Base-by-base conservation (phyloP, 2,329 filamentous ascomycete species). In the Sclerotiophoma versabilis region DNA sequence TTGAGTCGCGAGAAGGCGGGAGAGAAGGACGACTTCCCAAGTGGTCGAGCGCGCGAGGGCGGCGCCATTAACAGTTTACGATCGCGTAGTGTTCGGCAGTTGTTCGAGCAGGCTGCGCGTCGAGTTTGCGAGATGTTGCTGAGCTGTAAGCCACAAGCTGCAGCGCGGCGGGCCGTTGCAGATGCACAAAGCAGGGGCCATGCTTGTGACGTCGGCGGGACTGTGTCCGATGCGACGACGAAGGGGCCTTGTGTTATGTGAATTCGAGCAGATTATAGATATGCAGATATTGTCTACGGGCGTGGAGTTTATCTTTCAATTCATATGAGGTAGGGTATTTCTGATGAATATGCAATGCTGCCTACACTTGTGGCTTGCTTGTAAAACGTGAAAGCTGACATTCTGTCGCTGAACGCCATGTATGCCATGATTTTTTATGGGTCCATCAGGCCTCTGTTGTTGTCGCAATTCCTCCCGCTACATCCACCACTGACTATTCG, bases 11-110 rank as follows among this genome's bases (percentile, higher is more conserved):
- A 80, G 73, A 96, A 92, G 58, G 87, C 82, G 30, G 77, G 74
- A 2, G 87, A 79, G 68, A 96, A 91, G 49, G 83, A 82, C 44
- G 91, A 86, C 71, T 91, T 92, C 20, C 86, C 76, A n/a, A 90
- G 75, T 59, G 82, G 82, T 49, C 84, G 82, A 49, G 85, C 77
- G 50, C 76, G 77, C 14, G 76, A 67, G 69, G 82, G 57, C 15
- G 71, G 71, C 36, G 72, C 67, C 72, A 75, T 75, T 6, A 14
- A 19, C 33, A 5, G 20, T 30, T 12, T 17, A 34, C 17, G 10
- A 12, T 49, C 38, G 38, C 38, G 33, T 14, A 5, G 5, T n/a
- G 22, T 15, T 15, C 2, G 19, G 15, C 10, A 14, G 14, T 1
- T 6, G 22, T 26, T 3, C 3, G 25, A 10, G 10, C 6, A n/a